These are phyloP conservation scores for Paraglomus brasilianum DNA, from an alignment of 192 early-diverging fungal genomes.

Conservation along the genomic window DNA sequence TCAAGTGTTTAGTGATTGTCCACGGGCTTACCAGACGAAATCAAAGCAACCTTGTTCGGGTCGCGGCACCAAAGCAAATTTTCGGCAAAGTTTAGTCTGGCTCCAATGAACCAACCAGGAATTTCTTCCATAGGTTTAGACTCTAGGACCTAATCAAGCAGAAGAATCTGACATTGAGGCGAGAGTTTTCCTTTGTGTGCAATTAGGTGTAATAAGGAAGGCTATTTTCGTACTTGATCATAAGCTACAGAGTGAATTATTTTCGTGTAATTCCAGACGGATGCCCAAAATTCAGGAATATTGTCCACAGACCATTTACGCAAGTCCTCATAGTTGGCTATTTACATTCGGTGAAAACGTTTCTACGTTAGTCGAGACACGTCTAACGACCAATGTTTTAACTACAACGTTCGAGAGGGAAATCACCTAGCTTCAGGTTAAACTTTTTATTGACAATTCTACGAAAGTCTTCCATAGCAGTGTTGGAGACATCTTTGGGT, in stretches of 20 bases:
- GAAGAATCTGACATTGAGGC: too few species aligned
- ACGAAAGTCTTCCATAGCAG: slow-evolving; percentile 72
- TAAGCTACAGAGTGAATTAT: slow-evolving; percentile 50
- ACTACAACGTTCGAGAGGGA: background rate
- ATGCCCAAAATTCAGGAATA: slow-evolving; percentile 81
- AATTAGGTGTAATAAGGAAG: too few species aligned
- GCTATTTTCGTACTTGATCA: background rate
- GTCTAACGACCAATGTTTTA: slow-evolving; percentile 2
- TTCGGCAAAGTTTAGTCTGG: slow-evolving; percentile 88
- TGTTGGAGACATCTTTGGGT: slow-evolving; percentile 54
- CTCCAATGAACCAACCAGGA: slow-evolving; percentile 89
- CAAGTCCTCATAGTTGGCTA: slow-evolving; percentile 71
- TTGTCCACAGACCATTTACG: slow-evolving; percentile 81
- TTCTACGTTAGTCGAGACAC: background rate
- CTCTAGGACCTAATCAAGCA: slow-evolving; percentile 56
- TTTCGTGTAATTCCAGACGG: slow-evolving; percentile 77
- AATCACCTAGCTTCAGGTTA: slow-evolving; percentile 53
- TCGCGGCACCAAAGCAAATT: slow-evolving; percentile 68
- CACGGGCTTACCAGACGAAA: slow-evolving; percentile 47
- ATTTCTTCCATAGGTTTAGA: slow-evolving; percentile 78
- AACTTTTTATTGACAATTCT: slow-evolving; percentile 69
- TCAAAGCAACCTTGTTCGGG: slow-evolving; percentile 49
- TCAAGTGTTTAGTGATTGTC: background rate
- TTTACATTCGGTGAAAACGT: background rate
- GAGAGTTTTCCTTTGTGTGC: too few species aligned